phyloP scores from a whole-genome alignment of 805 yeast genomes.

The Hemisphaericaspora nanyangensis region DNA sequence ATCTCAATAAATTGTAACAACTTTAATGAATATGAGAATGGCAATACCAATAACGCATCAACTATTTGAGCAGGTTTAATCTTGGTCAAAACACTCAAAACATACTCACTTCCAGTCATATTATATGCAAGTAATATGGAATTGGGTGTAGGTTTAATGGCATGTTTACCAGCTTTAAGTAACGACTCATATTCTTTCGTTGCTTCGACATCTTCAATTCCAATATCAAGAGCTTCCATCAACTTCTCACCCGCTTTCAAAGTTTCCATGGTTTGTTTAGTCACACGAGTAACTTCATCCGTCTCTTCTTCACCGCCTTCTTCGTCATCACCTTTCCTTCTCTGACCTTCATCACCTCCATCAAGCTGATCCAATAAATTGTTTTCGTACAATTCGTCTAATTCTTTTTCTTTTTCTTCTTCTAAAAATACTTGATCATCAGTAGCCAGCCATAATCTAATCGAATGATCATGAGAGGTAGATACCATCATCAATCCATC shows the following conservation, averaged over 20 bases:
- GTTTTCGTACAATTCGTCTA: constrained; percentile 89
- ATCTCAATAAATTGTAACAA: constrained; percentile 69
- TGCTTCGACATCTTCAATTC: constrained; percentile 63
- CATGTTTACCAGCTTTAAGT: constrained; percentile 33
- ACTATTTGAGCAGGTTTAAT: constrained; percentile 84
- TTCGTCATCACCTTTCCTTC: constrained; percentile 22
- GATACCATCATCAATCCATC: constrained; percentile 72
- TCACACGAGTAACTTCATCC: constrained; percentile 62
- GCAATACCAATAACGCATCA: constrained; percentile 87
- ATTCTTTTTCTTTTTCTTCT: constrained; percentile 93
- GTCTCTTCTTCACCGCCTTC: constrained; percentile 38
- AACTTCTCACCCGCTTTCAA: constrained; percentile 91
- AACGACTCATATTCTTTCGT: constrained; percentile 46
- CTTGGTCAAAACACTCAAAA: constrained; percentile 63
- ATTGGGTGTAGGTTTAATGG: constrained; percentile 59
- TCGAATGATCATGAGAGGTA: constrained; percentile 89
- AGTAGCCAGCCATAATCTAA: constrained; percentile 90
- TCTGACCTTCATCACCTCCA: constrained; percentile 39
- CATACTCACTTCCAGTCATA: constrained; percentile 71
- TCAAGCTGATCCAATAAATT: constrained; percentile 72
- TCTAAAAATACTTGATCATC: constrained; percentile 95
- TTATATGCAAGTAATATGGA: constrained; percentile 72
- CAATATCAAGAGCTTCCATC: constrained; percentile 88
- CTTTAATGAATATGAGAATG: constrained; percentile 76
- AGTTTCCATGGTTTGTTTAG: constrained; percentile 83